phyloP scores from a whole-genome alignment of 805 yeast genomes.

The Teunomyces kruisii region DNA sequence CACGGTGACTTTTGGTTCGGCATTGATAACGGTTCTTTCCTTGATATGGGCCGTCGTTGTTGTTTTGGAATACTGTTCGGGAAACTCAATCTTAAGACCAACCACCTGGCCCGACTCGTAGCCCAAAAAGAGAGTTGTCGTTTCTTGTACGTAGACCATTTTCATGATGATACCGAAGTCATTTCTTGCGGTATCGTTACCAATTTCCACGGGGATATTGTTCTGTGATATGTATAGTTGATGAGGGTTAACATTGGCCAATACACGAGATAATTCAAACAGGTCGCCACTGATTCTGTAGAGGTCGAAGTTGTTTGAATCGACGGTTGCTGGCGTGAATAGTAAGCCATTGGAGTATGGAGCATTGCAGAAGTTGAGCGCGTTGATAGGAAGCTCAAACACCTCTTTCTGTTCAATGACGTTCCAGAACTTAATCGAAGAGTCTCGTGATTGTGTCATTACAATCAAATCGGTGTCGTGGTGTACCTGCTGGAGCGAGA shows the following conservation, averaged over 20 bases:
- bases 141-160: slow-evolving; percentile 36
- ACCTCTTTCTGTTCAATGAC: slow-evolving; percentile 19
- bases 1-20: slow-evolving; percentile 18
- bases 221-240: slow-evolving; percentile 30
- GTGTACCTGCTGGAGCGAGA: slow-evolving; percentile 17
- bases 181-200: slow-evolving; percentile 23
- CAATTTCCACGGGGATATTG: slow-evolving; percentile 15
- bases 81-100: slow-evolving; percentile 22
- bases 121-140: slow-evolving; percentile 48
- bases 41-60: neutral
- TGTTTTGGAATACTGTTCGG: neutral
- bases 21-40: slow-evolving; percentile 21
- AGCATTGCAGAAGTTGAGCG: slow-evolving; percentile 72
- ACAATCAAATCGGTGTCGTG: slow-evolving; percentile 34
- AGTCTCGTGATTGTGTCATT: slow-evolving; percentile 13
- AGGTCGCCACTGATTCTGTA: slow-evolving; percentile 35
- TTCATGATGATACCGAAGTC: slow-evolving; percentile 70
- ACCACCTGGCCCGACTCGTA: slow-evolving; percentile 69
- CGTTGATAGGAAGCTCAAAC: slow-evolving; percentile 64
- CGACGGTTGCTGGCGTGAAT: slow-evolving; percentile 62
- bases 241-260: slow-evolving; percentile 16
- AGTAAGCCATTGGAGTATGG: slow-evolving; percentile 36
- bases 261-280: slow-evolving; percentile 5
- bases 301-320: slow-evolving; percentile 65
- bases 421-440: slow-evolving; percentile 10